Percentiles rank a stretch among this genome's conserved stretches.
Conservation (phyloP, 2,329 filamentous ascomycete species). For the Chrysoporthe austroafricana region DNA sequence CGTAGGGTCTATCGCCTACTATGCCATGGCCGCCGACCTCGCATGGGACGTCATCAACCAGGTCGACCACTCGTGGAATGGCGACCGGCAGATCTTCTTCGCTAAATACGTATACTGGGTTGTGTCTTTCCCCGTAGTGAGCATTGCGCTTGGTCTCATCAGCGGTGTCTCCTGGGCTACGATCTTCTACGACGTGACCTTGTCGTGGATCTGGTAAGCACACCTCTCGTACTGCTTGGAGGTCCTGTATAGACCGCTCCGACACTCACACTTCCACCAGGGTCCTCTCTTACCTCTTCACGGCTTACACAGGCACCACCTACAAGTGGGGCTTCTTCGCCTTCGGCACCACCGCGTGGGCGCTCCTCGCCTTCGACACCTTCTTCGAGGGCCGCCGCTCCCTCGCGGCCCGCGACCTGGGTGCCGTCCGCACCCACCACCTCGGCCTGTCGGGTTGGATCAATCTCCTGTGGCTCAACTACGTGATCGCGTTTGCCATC, state of each 20-base stretch:
- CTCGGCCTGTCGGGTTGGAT: constrained; percentile 49
- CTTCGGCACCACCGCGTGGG: constrained; percentile 53
- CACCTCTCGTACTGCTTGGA: neutral
- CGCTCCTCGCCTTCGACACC: constrained; percentile 51
- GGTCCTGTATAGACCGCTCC: too few relatives aligned
- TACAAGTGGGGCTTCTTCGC: constrained; percentile 64
- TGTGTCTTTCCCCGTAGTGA: constrained; percentile 51
- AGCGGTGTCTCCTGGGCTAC: constrained; percentile 60
- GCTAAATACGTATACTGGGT: constrained; percentile 60
- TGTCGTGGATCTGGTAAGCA: constrained; percentile 51
- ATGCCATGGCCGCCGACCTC: constrained; percentile 55
- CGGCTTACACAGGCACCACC: constrained; percentile 50
- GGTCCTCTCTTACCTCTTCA: constrained; percentile 54
- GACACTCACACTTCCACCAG: constrained; percentile 24
- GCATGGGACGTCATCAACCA: constrained; percentile 48
- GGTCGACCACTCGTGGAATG: constrained; percentile 38
- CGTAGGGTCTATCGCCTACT: constrained; percentile 55
- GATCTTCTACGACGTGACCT: constrained; percentile 53
- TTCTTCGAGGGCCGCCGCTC: constrained; percentile 43
- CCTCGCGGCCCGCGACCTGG: constrained; percentile 43
- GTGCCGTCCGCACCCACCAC: constrained; percentile 48
- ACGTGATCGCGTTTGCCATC: constrained; percentile 58
- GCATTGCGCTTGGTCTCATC: constrained; percentile 52
- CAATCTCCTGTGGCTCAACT: constrained; percentile 58
- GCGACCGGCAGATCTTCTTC: constrained; percentile 56